A percentile compares a stretch with the other conserved stretches of the same genome.
These are phyloP conservation scores for Meyerozyma athensensis DNA, from an alignment of 1,139 yeast species.

Conservation along the genomic window DNA sequence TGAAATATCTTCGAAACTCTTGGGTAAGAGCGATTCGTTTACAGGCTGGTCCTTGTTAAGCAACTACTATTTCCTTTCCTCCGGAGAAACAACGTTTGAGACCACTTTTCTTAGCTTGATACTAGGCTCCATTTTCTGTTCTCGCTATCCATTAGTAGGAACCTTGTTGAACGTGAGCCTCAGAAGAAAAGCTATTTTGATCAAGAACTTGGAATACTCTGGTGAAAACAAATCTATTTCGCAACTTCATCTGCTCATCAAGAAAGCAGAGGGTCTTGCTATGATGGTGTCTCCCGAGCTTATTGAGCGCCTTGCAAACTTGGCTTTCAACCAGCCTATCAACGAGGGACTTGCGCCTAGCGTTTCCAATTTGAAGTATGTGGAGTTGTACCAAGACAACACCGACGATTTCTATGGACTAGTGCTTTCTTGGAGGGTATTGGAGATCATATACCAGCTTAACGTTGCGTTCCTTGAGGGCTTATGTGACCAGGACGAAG, in stretches of 20 bases:
- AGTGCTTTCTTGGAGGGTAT: constrained; percentile 33
- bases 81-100: constrained; percentile 35
- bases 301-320: constrained; percentile 25
- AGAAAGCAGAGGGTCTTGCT: constrained; percentile 30
- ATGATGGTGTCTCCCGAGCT: constrained; percentile 28
- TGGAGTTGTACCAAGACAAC: constrained; percentile 24
- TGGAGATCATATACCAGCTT: constrained; percentile 33
- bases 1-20: constrained; percentile 19
- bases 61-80: constrained; percentile 27
- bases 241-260: constrained; percentile 24
- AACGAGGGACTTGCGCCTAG: constrained; percentile 24
- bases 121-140: constrained; percentile 24
- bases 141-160: constrained; percentile 18
- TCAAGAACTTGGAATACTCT: constrained; percentile 28
- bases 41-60: constrained; percentile 17
- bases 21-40: constrained; percentile 16
- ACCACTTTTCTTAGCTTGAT: constrained; percentile 30
- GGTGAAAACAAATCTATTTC: constrained; percentile 22
- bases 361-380: constrained; percentile 27
- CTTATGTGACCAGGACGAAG: constrained; percentile 11
- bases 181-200: constrained; percentile 24
- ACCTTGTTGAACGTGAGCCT: constrained; percentile 22
- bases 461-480: constrained; percentile 25
- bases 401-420: constrained; percentile 22
- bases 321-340: constrained; percentile 19